These are phyloP conservation scores for Colletotrichum caudatum DNA, from an alignment of 2,329 filamentous ascomycete species.

Conservation along the genomic window DNA sequence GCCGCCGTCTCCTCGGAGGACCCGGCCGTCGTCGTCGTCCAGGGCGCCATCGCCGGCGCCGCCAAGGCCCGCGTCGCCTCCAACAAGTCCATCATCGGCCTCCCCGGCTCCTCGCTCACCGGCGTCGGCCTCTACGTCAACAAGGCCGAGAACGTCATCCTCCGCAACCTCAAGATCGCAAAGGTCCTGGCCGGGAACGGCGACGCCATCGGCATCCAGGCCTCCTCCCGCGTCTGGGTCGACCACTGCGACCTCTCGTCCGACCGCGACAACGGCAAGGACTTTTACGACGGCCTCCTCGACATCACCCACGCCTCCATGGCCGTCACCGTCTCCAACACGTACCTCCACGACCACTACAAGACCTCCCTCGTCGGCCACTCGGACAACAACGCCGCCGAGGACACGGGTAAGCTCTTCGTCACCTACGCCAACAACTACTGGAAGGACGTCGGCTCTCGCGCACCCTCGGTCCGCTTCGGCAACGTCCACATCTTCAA, in stretches of 20 bases:
- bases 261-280: conserved; percentile 70
- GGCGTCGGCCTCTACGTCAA: conserved; percentile 66
- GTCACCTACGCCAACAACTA: conserved; percentile 77
- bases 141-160: conserved; percentile 67
- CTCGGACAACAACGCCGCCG: conserved; percentile 66
- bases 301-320: conserved; percentile 74
- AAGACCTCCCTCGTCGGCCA: conserved; percentile 72
- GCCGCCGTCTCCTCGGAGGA: conserved; percentile 59
- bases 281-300: conserved; percentile 76
- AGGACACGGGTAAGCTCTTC: conserved; percentile 72
- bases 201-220: conserved; percentile 71
- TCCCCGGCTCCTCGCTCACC: conserved; percentile 52
- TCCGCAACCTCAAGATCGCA: conserved; percentile 71
- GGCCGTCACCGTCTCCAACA: conserved; percentile 66
- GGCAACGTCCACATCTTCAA: conserved; percentile 71
- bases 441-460: conserved; percentile 73
- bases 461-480: conserved; percentile 73
- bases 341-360: conserved; percentile 58
- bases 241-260: conserved; percentile 76
- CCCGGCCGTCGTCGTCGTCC: conserved; percentile 56
- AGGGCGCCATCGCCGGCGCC: conserved; percentile 55
- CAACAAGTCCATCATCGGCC: conserved; percentile 61
- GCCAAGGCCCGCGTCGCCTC: conserved; percentile 56
- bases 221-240: conserved; percentile 71
- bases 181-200: conserved; percentile 68